phyloP scores from a whole-genome alignment of 371 early-diverging fungal genomes.

The Mortierella sp. region DNA sequence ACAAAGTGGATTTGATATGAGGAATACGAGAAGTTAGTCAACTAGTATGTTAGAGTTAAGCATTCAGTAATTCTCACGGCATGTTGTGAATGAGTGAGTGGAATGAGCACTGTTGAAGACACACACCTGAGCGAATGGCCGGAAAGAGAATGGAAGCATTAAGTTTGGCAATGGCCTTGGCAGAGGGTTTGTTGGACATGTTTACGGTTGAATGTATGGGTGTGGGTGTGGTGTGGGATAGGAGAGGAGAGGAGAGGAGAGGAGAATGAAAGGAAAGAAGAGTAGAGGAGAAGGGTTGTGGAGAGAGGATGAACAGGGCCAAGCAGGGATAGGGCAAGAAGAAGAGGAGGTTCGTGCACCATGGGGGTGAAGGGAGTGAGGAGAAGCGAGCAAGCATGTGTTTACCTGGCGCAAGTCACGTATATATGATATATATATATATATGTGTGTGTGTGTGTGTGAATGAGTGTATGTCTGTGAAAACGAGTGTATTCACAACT shows the following conservation, averaged over 20 bases:
- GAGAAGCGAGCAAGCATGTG: background rate
- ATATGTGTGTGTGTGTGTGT: background rate
- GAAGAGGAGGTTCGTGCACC: background rate
- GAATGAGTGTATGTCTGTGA: background rate
- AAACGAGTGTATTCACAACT: background rate
- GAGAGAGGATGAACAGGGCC: background rate
- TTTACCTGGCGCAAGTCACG: background rate
- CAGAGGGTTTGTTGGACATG: conserved; percentile 46
- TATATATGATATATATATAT: too few species aligned
- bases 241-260: background rate
- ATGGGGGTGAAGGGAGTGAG: background rate
- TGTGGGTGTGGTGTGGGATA: background rate
- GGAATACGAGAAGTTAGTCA: background rate
- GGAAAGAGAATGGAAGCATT: conserved; percentile 57
- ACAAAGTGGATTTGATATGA: background rate
- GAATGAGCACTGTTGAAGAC: background rate
- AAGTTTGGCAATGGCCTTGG: conserved; percentile 53
- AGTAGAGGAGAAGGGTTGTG: background rate
- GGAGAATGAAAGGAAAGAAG: background rate
- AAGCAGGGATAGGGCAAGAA: background rate
- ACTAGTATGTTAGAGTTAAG: background rate
- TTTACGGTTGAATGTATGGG: background rate
- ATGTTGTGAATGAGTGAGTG: background rate
- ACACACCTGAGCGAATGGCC: conserved; percentile 45
- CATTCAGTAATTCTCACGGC: background rate